Base-by-base conservation (phyloP, 2,329 filamentous ascomycete species). In the Aspergillus costaricaensis region DNA sequence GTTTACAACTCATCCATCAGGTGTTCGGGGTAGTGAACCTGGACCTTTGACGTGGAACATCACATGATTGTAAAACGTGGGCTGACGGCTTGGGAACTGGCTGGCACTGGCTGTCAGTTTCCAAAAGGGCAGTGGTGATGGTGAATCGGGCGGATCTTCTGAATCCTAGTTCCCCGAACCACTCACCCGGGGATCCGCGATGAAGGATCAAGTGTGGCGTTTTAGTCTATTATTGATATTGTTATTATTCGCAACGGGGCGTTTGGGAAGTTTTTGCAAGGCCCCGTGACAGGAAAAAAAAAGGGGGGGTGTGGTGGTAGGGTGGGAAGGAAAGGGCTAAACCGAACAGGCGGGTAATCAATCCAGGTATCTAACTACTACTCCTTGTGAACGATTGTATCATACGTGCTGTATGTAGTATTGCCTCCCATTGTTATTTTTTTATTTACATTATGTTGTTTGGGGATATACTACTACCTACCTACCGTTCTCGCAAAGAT, bases 51-150 rank as follows among this genome's bases (percentile, higher is more conserved):
- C 47, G 51, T 61, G 60, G 51, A 63, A 62, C 56, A 71, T 72
- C 69, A 72, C 70, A 68, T 72, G 70, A 70, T 69, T 66, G 61
- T 60, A 60, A 69, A 71, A 71, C 68, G 66, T 72, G 68, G 63
- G 50, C 53, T 55, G 53, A 55, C 39, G 53, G 53, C 39, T 14
- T 32, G 15, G 23, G 7, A 23, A 44, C 25, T 15, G 30, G 17
- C 30, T 27, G 25, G 47, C 14, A 51, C 14, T 53, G 8, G 52
- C 19, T 47, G 53, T 55, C 38, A 44, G 9, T 43, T 19, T 36
- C 47, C 27, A 32, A 50, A 50, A 30, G 47, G 47, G 47, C 47
- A 58, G 59, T 60, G 59, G 55, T 61, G 57, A 56, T 48, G 56
- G 41, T 60, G 50, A 55, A 61, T 62, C 58, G 63, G 62, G 58